These are phyloP conservation scores for Saccharomyces hybrid DNA, from an alignment of 1,139 yeast species.

Conservation along the genomic window DNA sequence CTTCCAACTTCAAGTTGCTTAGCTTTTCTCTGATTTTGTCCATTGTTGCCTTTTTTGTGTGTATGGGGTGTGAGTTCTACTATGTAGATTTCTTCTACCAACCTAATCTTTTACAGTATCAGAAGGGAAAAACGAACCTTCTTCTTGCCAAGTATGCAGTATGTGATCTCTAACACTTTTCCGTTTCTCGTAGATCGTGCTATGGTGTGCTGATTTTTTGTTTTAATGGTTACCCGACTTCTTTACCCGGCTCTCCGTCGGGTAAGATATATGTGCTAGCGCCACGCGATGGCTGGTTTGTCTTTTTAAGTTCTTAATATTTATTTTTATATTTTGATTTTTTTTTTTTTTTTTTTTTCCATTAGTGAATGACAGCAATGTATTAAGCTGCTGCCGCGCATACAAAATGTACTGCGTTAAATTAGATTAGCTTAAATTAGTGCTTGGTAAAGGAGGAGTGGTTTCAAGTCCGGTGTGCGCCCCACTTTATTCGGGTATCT, in stretches of 20 bases:
- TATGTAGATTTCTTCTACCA: not conserved
- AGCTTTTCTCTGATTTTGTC: constrained; percentile 48
- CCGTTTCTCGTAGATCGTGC: not conserved
- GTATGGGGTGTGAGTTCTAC: not conserved
- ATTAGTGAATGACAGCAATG: not conserved
- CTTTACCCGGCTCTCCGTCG: not conserved
- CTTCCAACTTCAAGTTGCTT: constrained; percentile 84
- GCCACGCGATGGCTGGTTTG: not conserved
- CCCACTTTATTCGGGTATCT: not conserved
- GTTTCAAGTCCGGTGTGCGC: not conserved
- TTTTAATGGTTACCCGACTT: not conserved
- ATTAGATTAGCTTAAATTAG: not conserved
- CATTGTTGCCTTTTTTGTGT: constrained; percentile 13
- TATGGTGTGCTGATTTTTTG: not conserved
- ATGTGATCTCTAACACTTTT: not conserved
- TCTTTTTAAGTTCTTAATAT: not conserved
- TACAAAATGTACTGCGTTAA: not conserved
- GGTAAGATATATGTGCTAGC: not conserved
- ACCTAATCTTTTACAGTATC: not conserved
- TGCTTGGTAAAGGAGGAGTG: not conserved
- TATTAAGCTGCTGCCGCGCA: not conserved
- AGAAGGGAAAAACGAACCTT: not conserved
- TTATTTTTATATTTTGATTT: not conserved
- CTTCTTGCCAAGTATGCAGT: not conserved
- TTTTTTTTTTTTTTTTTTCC: not conserved